A percentile compares a stretch with the other conserved stretches of the same genome.
Evolutionary conservation across 257 asterid species (phyloP).

Genomic region (Fraxinus pennsylvanica): DNA sequence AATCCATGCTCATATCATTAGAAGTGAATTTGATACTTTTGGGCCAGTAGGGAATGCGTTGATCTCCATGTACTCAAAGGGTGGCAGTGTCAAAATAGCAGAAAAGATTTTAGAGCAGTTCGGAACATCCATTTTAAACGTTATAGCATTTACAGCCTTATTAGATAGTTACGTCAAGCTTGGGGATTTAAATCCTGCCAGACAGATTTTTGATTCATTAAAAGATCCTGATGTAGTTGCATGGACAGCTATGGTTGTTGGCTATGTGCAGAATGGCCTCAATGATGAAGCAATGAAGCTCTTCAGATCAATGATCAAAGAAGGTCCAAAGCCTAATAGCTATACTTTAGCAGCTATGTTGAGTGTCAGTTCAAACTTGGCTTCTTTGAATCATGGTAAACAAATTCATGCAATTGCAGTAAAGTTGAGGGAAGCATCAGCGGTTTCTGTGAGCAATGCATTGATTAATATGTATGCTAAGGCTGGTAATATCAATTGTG

Average conservation of each 20-base stretch:
- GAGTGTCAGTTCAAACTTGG: conserved; percentile 66
- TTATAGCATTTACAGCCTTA: conserved; percentile 77
- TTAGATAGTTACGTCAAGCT: conserved; percentile 78
- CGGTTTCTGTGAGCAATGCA: conserved; percentile 75
- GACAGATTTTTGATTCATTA: conserved; percentile 68
- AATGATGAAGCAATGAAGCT: conserved; percentile 62
- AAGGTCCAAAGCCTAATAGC: conserved; percentile 66
- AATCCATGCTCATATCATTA: conserved; percentile 60
- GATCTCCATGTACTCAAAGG: conserved; percentile 77
- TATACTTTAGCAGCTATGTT: conserved; percentile 80
- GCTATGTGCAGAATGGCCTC: conserved; percentile 66
- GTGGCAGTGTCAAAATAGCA: conserved; percentile 66
- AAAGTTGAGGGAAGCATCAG: conserved; percentile 52
- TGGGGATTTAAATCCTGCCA: conserved; percentile 77
- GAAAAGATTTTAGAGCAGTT: conserved; percentile 38
- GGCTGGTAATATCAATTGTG: conserved; percentile 63
- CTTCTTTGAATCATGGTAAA: conserved; percentile 73
- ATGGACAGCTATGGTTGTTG: conserved; percentile 93
- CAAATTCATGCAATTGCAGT: conserved; percentile 73
- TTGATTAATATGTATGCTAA: conserved; percentile 82
- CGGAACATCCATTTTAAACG: conserved; percentile 44
- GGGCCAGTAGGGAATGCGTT: conserved; percentile 77
- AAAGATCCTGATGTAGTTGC: conserved; percentile 73
- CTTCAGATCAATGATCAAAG: conserved; percentile 55
- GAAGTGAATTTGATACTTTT: conserved; percentile 47